A percentile compares a stretch with the other conserved stretches of the same genome.
These are phyloP conservation scores for Mycena chlorophos DNA, from an alignment of 768 basidiomycete species.

Conservation along the genomic window DNA sequence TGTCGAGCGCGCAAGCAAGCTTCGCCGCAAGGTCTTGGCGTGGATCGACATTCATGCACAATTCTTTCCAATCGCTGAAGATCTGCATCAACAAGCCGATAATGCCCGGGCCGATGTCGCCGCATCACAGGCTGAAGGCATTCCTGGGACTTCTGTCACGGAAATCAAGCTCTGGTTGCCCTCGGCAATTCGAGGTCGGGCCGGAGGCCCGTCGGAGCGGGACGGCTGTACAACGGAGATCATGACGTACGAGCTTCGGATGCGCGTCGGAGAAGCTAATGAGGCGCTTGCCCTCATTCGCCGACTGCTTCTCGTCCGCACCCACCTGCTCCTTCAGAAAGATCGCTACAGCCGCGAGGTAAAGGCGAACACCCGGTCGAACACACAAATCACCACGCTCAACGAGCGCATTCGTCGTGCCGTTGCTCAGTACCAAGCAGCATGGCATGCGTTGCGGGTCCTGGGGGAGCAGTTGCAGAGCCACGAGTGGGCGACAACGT, in stretches of 20 bases:
- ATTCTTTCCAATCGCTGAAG: conserved; percentile 4
- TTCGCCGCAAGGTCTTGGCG: conserved; percentile 6
- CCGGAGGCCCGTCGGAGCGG: not conserved
- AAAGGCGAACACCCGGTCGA: conserved; percentile 26
- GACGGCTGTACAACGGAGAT: not conserved
- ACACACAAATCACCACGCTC: conserved; percentile 17
- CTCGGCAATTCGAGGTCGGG: not conserved
- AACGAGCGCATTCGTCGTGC: conserved; percentile 18
- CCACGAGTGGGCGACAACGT: conserved; percentile 18
- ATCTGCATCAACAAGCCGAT: conserved; percentile 2
- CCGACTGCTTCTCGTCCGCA: conserved; percentile 27
- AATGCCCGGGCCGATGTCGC: not conserved
- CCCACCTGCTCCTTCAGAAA: conserved; percentile 33
- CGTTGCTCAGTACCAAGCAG: conserved; percentile 18
- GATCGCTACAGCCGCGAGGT: conserved; percentile 27
- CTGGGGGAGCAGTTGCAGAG: conserved; percentile 15
- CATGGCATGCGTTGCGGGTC: not conserved
- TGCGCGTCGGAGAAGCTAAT: conserved; percentile 31
- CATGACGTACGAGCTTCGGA: conserved; percentile 25
- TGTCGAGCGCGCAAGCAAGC: conserved; percentile 9
- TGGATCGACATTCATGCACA: conserved; percentile 12
- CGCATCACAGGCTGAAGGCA: conserved; percentile 1
- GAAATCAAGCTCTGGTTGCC: conserved; percentile 15
- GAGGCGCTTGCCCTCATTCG: conserved; percentile 30
- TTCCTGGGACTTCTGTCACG: conserved; percentile 3